These are phyloP conservation scores for Pichia sp. DNA, from an alignment of 1,139 yeast genomes.

Conservation along the genomic window DNA sequence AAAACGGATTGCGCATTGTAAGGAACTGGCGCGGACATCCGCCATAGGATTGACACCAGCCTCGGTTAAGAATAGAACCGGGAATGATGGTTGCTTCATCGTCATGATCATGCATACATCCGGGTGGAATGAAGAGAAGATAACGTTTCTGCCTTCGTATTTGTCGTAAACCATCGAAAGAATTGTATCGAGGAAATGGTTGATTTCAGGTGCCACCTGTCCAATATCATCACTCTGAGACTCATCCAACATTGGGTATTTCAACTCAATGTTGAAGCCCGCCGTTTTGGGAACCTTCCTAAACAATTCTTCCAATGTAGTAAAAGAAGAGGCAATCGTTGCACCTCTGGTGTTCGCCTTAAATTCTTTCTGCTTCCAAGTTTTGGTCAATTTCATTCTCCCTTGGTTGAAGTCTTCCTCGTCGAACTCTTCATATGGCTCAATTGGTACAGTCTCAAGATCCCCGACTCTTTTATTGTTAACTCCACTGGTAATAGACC, in stretches of 20 bases:
- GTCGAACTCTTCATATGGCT: constrained; percentile 3
- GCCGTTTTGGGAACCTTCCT: constrained; percentile 74
- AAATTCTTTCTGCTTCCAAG: constrained; percentile 81
- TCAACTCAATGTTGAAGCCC: constrained; percentile 93
- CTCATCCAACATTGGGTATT: constrained; percentile 94
- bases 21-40: constrained; percentile 79
- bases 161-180: constrained; percentile 76
- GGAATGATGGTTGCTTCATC: constrained; percentile 88
- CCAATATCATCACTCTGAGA: constrained; percentile 88
- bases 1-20: constrained; percentile 88
- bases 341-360: constrained; percentile 90
- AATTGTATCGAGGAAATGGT: constrained; percentile 83
- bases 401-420: constrained; percentile 39
- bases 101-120: constrained; percentile 84
- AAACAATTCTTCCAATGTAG: constrained; percentile 81
- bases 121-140: constrained; percentile 92
- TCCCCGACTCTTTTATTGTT: background rate
- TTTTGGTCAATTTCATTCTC: constrained; percentile 80
- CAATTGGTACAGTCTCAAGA: background rate
- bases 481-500: constrained; percentile 21
- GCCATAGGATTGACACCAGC: constrained; percentile 81
- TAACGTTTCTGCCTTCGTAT: constrained; percentile 74
- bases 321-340: constrained; percentile 87
- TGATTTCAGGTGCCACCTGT: constrained; percentile 76
- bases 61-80: constrained; percentile 84